Evolutionary conservation across 2,329 filamentous ascomycete species (phyloP), one percentile per base, ranked within the genome.

Genomic region (Ophiocordyceps camponoti-saundersi): DNA sequence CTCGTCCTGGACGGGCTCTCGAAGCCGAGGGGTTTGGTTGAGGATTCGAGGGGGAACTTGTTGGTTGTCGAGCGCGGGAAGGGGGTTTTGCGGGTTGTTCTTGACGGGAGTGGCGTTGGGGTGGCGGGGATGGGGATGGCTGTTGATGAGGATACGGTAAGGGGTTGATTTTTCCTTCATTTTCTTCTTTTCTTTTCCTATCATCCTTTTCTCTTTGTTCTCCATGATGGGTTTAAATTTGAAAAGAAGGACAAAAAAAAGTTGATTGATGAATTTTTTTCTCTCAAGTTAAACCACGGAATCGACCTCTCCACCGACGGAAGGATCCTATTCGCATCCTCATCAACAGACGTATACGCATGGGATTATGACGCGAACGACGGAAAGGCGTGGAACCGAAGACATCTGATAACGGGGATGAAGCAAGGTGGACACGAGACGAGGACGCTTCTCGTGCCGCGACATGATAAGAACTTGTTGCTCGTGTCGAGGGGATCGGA

Each of bases 401-500:
- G 64, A 45, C 69, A 65, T 2, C 46, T 85, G n/a, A 65, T 85
- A 44, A 50, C 48, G 3, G 68, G 73, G 46, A 82, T 84, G 77
- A 62, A 52, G 50, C 65, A 68, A 44, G 62, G 63, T n/a, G 79
- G 75, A 39, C 78, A 84, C 52, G 70, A 67, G 2, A 80, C 79
- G 1, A 68, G 80, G 26, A 84, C 80, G 0, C 64, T 85, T 2
- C 65, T 81, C 44, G 62, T 80, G 6, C 75, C 78, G 0, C 57
- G 64, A 6, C 65, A 65, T 12, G 65, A 67, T 21, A 65, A 71
- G 0, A 71, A 69, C 20, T 64, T 72, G 48, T 63, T 85, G 2
- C 57, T 85, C n/a, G 70, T 84, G 20, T 77, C 73, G 46, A 68
- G 76, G 48, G 80, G 80, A 18, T 79, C 74, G 49, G 64, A 69